Percentiles rank a stretch among this genome's conserved stretches.
phyloP scores from a whole-genome alignment of 345 rosid species.

The Capsella bursapastoris region DNA sequence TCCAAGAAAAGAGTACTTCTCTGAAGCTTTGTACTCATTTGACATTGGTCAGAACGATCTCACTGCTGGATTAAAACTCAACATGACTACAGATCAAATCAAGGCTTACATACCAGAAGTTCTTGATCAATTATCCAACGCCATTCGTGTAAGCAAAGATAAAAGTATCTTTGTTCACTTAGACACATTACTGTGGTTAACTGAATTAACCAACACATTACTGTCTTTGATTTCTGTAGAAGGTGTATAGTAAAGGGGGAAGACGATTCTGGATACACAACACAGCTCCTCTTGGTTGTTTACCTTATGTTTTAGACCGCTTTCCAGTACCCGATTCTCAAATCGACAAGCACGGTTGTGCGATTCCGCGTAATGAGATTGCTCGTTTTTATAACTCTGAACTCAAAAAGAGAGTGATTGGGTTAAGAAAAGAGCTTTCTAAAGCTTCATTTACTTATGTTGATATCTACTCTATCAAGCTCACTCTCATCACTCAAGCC shows the following conservation, averaged over 20 bases:
- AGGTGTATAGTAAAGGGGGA: slow-evolving; percentile 55
- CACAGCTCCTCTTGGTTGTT: slow-evolving; percentile 78
- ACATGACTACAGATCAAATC: slow-evolving; percentile 63
- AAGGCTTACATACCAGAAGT: slow-evolving; percentile 64
- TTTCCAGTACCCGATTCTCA: slow-evolving; percentile 46
- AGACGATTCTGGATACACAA: slow-evolving; percentile 75
- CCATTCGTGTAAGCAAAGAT: slow-evolving; percentile 48
- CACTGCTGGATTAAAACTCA: slow-evolving; percentile 62
- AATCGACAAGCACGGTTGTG: slow-evolving; percentile 64
- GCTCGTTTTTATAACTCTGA: slow-evolving; percentile 56
- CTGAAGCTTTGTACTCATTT: slow-evolving; percentile 56
- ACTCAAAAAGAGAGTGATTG: slow-evolving; percentile 47
- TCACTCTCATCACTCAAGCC: slow-evolving; percentile 58
- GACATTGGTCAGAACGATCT: slow-evolving; percentile 87
- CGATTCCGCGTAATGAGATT: slow-evolving; percentile 62
- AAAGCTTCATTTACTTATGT: slow-evolving; percentile 64
- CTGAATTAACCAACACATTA: background rate
- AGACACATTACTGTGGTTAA: background rate
- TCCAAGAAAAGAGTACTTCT: slow-evolving; percentile 56
- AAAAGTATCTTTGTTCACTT: background rate
- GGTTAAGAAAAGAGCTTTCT: slow-evolving; percentile 59
- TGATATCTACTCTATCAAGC: slow-evolving; percentile 64
- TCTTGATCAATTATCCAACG: slow-evolving; percentile 45
- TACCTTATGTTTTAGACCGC: slow-evolving; percentile 59
- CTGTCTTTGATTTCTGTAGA: slow-evolving; percentile 37